Evolutionary conservation across 2,329 filamentous ascomycete genomes (phyloP), one percentile per base, ranked within the genome.

Genomic region (Colletotrichum orbiculare): DNA sequence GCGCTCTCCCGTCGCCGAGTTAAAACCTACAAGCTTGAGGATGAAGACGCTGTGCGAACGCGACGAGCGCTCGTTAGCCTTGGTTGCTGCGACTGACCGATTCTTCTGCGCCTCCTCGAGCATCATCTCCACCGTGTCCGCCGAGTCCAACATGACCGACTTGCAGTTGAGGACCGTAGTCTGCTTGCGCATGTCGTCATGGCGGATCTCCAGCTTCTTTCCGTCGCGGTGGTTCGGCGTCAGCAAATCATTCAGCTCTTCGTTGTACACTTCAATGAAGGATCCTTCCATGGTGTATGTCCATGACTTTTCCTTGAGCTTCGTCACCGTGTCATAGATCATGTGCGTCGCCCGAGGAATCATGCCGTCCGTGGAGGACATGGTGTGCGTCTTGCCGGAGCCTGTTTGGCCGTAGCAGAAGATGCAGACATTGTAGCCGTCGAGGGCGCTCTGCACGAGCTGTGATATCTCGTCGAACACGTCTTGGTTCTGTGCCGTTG

Each of bases 401-500:
- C 96, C 96, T 0, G 96, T 99, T 77, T 99, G 96, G 47, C 96
- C 96, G 74, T 99, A 99, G 75, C 94, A 97, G 80, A 99, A 97
- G 68, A 99, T 98, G 78, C 95, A 98, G 55, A 99, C 96, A 71
- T 98, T 99, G 82, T 97, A 99, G 1, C 96, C 96, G 73, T 99
- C 96, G 43, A 99, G 84, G 0, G 96, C 96, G 71, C 93, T 97
- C 78, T 99, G 96, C 1, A 99, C 94, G 39, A 99, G 87, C 75
- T 99, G 96, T 61, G 93, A 96, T 74, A 98, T 98, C 75, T 99
- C 96, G 60, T 92, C 93, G 74, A 99, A 99, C 1, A 99, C 90
- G 69, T 97, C 91, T 15, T 88, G 84, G 74, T 99, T 99, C 70
- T 90, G 86, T 2, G 90, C 88, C 0, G 81, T 78, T 0, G 94